Conservation (phyloP, 192 early-diverging fungal species). For the Geranomyces michiganensis region DNA sequence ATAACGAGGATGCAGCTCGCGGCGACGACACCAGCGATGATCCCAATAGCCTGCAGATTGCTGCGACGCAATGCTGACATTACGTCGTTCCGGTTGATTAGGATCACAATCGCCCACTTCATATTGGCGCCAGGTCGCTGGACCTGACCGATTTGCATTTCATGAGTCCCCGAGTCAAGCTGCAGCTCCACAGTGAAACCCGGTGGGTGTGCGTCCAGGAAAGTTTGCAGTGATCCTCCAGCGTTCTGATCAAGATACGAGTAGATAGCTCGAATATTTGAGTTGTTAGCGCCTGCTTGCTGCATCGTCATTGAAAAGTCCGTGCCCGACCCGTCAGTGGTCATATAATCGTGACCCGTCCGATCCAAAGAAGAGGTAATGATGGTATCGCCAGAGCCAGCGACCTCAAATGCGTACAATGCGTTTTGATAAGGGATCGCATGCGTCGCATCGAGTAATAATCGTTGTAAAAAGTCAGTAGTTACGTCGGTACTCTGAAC, state of each 20-base stretch:
- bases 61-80: not conserved
- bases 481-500: slow-evolving; percentile 10
- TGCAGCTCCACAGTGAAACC: not conserved
- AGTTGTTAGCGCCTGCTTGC: not conserved
- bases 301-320: not conserved
- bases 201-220: not conserved
- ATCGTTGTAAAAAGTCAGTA: not conserved
- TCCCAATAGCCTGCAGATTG: slow-evolving; percentile 14
- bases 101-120: slow-evolving; percentile 5
- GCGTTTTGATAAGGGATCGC: slow-evolving; percentile 4
- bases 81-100: slow-evolving; percentile 13
- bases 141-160: not conserved
- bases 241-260: not conserved
- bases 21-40: slow-evolving; percentile 15
- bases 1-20: not conserved
- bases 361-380: not conserved
- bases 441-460: not conserved
- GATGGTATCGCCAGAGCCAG: not conserved
- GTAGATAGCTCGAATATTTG: not conserved
- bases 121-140: not conserved
- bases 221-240: not conserved
- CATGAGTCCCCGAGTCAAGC: not conserved
- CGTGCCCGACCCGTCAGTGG: not conserved
- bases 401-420: slow-evolving; percentile 18
- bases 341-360: not conserved